A percentile compares a stretch with the other conserved stretches of the same genome.
These are phyloP conservation scores for Ustilago hordei DNA, from an alignment of 1,284 basidiomycete species.

Conservation along the genomic window DNA sequence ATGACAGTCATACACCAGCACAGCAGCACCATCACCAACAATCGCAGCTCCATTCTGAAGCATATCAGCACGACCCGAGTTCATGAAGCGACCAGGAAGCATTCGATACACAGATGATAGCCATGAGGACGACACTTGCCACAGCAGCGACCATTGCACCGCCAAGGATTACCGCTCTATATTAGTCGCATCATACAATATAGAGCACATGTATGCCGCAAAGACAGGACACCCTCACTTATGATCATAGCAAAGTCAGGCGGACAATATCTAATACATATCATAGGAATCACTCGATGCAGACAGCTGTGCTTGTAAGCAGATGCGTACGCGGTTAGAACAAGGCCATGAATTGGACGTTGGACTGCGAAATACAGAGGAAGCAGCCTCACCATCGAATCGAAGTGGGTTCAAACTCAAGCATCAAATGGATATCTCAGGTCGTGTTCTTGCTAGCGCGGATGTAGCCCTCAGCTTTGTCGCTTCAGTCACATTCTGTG, in stretches of 20 bases:
- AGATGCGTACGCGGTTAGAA: no score
- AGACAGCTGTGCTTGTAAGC: no score
- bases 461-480: no score
- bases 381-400: no score
- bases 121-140: neutral
- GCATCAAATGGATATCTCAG: no score
- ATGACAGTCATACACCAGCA: constrained; percentile 10
- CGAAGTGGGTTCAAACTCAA: no score
- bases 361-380: no score
- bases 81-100: neutral
- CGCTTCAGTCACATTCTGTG: no score
- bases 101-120: neutral
- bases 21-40: constrained; percentile 17
- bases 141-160: neutral
- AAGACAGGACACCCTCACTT: neutral
- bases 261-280: no score
- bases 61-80: neutral
- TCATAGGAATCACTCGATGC: no score
- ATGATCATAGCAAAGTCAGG: neutral
- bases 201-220: neutral
- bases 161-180: neutral
- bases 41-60: neutral
- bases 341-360: no score
- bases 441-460: no score
- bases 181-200: neutral